A percentile compares a stretch with the other conserved stretches of the same genome.
Conservation (phyloP, 2,329 filamentous ascomycete genomes). For the Talaromyces rugulosus region DNA sequence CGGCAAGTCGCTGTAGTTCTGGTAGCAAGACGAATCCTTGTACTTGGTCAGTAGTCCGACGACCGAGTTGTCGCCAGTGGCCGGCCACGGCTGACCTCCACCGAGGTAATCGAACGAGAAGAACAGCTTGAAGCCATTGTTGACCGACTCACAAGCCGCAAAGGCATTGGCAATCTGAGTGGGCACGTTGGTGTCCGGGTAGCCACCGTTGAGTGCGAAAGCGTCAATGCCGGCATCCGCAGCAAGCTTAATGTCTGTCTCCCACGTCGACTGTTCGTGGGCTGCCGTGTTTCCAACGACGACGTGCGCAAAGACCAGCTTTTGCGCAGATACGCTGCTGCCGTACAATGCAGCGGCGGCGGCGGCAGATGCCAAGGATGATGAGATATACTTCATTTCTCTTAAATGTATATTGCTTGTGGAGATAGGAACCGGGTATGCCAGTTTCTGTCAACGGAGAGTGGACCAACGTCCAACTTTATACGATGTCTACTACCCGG, state of each 20-base stretch:
- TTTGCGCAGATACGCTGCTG: constrained; percentile 7
- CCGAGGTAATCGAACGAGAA: constrained; percentile 36
- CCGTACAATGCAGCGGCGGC: constrained; percentile 2
- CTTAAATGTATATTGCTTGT: background rate
- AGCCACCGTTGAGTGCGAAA: constrained; percentile 38
- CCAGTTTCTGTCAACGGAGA: background rate
- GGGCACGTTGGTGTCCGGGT: constrained; percentile 19
- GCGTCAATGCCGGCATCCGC: constrained; percentile 37
- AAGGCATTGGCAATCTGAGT: constrained; percentile 22
- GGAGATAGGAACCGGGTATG: background rate
- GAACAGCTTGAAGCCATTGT: constrained; percentile 30
- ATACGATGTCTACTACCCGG: background rate
- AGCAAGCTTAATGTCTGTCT: constrained; percentile 31
- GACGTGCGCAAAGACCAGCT: constrained; percentile 24
- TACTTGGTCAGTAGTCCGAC: constrained; percentile 22
- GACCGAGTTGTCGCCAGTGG: constrained; percentile 20
- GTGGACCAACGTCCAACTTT: background rate
- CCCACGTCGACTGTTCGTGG: constrained; percentile 7
- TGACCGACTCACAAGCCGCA: constrained; percentile 19
- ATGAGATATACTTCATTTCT: constrained; percentile 9
- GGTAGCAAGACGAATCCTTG: constrained; percentile 24
- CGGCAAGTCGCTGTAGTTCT: constrained; percentile 19
- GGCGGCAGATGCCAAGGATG: constrained; percentile 5
- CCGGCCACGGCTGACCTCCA: constrained; percentile 26
- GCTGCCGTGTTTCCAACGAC: constrained; percentile 21